Evolutionary conservation across 148 eudicot genomes (phyloP).

Genomic region (Amaranthus cruentus): DNA sequence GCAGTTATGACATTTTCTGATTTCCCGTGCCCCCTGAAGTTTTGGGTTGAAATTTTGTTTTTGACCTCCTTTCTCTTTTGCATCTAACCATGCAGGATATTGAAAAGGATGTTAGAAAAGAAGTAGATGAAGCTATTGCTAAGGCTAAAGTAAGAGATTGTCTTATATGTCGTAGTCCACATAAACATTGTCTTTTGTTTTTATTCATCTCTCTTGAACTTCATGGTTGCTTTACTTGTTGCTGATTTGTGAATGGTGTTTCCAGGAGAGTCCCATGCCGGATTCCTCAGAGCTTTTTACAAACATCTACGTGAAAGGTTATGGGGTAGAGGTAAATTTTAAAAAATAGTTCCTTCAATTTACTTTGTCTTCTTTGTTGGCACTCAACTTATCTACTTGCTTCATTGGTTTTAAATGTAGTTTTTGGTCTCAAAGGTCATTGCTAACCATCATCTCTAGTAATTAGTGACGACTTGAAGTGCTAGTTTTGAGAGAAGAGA

Average conservation of each 20-base stretch:
- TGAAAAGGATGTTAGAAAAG: constrained; percentile 50
- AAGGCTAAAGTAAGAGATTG: constrained; percentile 45
- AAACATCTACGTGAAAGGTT: constrained; percentile 78
- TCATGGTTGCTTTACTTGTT: not conserved
- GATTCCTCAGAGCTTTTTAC: constrained; percentile 75
- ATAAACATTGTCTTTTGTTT: not conserved
- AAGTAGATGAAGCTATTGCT: constrained; percentile 56
- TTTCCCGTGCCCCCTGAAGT: not conserved
- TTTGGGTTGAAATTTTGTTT: not conserved
- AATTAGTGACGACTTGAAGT: too few species aligned
- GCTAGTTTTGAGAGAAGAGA: too few species aligned
- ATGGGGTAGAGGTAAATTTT: constrained; percentile 65
- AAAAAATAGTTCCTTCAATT: not conserved
- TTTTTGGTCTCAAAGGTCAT: too few species aligned
- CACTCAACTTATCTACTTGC: too few species aligned
- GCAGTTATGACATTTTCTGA: not conserved
- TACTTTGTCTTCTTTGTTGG: not conserved
- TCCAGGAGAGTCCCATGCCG: constrained; percentile 94
- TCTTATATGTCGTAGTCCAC: not conserved
- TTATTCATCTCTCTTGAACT: not conserved
- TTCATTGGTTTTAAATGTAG: too few species aligned
- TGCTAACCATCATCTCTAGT: too few species aligned
- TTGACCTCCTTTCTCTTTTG: constrained; percentile 1
- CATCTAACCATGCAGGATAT: constrained; percentile 33
- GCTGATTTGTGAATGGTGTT: constrained; percentile 5